phyloP scores from a whole-genome alignment of 306 rosid species.

The Cucurbita pepo region DNA sequence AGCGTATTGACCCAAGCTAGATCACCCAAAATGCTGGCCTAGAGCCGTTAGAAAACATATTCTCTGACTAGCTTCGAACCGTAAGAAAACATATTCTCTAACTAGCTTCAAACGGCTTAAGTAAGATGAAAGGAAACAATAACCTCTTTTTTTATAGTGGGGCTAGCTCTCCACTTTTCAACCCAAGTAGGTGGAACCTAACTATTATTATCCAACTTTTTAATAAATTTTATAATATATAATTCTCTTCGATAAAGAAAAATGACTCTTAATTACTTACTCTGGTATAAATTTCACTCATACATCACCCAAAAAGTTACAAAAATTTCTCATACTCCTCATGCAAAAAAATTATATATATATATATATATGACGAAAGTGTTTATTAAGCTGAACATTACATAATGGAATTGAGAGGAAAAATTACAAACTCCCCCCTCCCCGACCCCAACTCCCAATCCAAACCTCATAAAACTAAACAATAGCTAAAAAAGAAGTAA shows the following conservation, averaged over 20 bases:
- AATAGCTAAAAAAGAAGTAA: slow-evolving; percentile 16
- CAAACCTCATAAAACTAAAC: background rate
- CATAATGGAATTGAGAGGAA: background rate
- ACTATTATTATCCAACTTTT: background rate
- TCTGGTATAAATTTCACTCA: too few species aligned
- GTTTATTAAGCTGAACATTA: background rate
- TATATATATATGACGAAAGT: background rate
- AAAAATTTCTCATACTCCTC: background rate
- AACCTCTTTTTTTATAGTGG: too few species aligned
- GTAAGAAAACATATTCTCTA: too few species aligned
- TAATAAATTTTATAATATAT: background rate
- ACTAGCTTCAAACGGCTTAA: too few species aligned
- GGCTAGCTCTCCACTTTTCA: too few species aligned
- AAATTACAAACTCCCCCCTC: background rate
- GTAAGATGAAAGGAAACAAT: too few species aligned
- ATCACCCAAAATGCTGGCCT: too few species aligned
- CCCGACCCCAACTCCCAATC: background rate
- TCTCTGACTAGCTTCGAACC: too few species aligned
- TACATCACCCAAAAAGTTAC: too few species aligned
- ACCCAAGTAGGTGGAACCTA: background rate
- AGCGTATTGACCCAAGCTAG: too few species aligned
- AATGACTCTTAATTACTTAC: background rate
- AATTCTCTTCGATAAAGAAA: background rate
- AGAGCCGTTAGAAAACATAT: too few species aligned
- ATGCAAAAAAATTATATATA: background rate